A percentile compares a stretch with the other conserved stretches of the same genome.
These are phyloP conservation scores for Botrytis galanthina DNA, from an alignment of 2,329 filamentous ascomycete genomes.

Conservation along the genomic window DNA sequence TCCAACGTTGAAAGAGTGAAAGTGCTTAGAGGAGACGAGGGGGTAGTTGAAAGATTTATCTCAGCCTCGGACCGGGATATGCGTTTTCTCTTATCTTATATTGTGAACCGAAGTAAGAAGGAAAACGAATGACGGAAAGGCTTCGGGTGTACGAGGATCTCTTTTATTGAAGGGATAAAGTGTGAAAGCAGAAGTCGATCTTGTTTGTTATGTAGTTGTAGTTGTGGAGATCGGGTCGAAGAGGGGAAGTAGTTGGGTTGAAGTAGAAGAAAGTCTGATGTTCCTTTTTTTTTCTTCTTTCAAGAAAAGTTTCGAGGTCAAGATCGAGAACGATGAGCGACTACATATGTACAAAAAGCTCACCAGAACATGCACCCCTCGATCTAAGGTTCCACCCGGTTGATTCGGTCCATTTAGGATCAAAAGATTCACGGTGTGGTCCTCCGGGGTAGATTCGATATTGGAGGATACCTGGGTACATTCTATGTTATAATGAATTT, in stretches of 20 bases:
- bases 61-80: constrained; percentile 15
- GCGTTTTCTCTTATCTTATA: constrained; percentile 4
- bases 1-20: not conserved
- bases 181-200: not conserved
- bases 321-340: constrained; percentile 24
- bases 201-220: not conserved
- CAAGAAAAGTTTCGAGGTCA: not conserved
- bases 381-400: constrained; percentile 32
- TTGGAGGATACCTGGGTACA: constrained; percentile 6
- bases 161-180: not conserved
- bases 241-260: constrained; percentile 14
- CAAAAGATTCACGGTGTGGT: constrained; percentile 16
- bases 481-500: not conserved
- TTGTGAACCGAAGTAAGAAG: constrained; percentile 4
- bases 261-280: constrained; percentile 20
- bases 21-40: not conserved
- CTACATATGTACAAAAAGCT: constrained; percentile 31
- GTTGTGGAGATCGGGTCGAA: not conserved
- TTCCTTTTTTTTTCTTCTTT: not conserved
- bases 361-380: constrained; percentile 28
- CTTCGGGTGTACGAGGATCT: not conserved
- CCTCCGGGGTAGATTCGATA: constrained; percentile 24
- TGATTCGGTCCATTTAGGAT: constrained; percentile 27
- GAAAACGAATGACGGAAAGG: not conserved
- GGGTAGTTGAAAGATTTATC: not conserved